Evolutionary conservation across 257 asterid species (phyloP), one percentile per base, ranked within the genome.

Genomic region (Penstemon barbatus): DNA sequence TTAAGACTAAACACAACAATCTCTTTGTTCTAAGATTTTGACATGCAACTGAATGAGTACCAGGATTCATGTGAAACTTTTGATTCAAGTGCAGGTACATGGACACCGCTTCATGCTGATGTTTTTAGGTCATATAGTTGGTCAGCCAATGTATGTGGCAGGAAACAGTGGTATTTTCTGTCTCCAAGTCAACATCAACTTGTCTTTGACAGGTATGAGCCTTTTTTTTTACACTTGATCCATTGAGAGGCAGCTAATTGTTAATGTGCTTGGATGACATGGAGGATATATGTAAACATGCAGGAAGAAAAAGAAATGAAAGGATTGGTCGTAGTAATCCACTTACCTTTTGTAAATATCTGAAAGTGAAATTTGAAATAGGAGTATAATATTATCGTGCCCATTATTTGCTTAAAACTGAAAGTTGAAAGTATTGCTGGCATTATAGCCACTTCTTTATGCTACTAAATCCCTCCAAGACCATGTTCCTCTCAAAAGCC

Each of bases 51-150:
- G 53, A 25, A 13, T 19, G 18, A 44, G 67, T 58, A 46, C 15
- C 2, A 68, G 42, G 37, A 51, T 13, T 57, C 53, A 63, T 40
- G 37, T 52, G 61, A 36, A 64, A 52, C 37, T 48, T 57, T 38
- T 55, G 71, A 4, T 70, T 46, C 59, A 33, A 61, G 37, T 78
- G 69, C 77, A 90, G 98, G 97, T 66, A 86, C 97, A 61, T 94
- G 99, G 97, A 94, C 99, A 46, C 99, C 99, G 45, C 91, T 89
- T 79, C 99, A 94, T 83, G 97, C 99, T 56, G 99, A 94, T 81
- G 97, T 94, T 75, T 94, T 94, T 85, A 84, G 97, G 76, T 91
- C 99, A 57, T 91, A 87, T 75, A 94, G 99, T 77, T 94, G 99
- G 99, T 94, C 99, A 33, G 97, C 97, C 42, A 91, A 94, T 78